These are phyloP conservation scores for Coemansia reversa DNA, from an alignment of 192 early-diverging fungal genomes.

Conservation along the genomic window DNA sequence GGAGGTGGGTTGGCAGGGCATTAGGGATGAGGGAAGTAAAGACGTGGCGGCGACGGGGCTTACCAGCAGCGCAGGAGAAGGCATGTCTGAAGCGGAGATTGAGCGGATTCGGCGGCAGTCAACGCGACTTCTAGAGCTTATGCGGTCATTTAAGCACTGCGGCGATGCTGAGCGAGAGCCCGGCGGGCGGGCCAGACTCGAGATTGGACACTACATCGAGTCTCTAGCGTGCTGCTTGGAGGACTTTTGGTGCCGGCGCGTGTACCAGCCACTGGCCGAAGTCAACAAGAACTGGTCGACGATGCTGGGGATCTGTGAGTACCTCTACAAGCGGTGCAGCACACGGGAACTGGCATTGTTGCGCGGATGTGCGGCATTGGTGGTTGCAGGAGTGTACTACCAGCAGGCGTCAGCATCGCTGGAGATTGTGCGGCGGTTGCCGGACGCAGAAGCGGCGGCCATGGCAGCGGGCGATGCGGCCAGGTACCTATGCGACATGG, in stretches of 20 bases:
- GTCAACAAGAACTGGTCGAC: conserved; percentile 43
- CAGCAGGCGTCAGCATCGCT: conserved; percentile 27
- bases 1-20: neutral
- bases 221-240: conserved; percentile 49
- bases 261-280: conserved; percentile 21
- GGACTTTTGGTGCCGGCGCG: conserved; percentile 43
- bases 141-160: conserved; percentile 43
- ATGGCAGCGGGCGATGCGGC: conserved; percentile 15
- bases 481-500: conserved; percentile 24
- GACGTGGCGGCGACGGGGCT: neutral
- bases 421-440: conserved; percentile 11
- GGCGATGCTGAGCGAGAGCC: conserved; percentile 40
- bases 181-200: conserved; percentile 29
- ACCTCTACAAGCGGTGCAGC: conserved; percentile 23
- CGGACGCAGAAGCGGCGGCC: conserved; percentile 2
- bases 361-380: conserved; percentile 36
- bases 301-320: conserved; percentile 41
- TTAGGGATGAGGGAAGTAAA: neutral
- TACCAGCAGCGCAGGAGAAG: conserved; percentile 3
- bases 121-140: conserved; percentile 21
- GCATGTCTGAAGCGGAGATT: conserved; percentile 18
- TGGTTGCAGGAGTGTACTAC: conserved; percentile 32
- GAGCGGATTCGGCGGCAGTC: conserved; percentile 33
- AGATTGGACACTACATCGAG: conserved; percentile 45
- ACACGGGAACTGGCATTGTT: conserved; percentile 17